These are phyloP conservation scores for Microcos paniculata DNA, from an alignment of 345 rosid species.

Conservation along the genomic window DNA sequence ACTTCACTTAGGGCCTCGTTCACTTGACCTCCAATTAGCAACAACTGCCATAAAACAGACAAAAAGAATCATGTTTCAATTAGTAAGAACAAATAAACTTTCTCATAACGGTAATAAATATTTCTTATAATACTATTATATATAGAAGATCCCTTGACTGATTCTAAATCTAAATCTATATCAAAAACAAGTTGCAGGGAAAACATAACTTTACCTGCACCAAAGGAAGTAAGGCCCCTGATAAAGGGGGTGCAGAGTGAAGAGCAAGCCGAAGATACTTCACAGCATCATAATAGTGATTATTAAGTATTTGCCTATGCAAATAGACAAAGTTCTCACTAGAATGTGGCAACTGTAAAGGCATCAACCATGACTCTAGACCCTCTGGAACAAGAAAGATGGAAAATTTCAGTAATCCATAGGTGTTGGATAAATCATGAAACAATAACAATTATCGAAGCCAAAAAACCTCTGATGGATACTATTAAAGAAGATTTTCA, in stretches of 20 bases:
- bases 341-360: conserved; percentile 49
- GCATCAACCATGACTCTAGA: conserved; percentile 77
- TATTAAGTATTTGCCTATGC: conserved; percentile 33
- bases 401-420: conserved; percentile 16
- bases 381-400: conserved; percentile 29
- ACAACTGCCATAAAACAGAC: conserved; percentile 43
- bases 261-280: conserved; percentile 54
- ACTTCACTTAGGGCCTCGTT: conserved; percentile 60
- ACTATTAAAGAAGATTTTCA: background rate
- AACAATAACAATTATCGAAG: conserved; percentile 9
- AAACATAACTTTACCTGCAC: conserved; percentile 51
- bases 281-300: conserved; percentile 59
- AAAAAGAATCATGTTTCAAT: background rate
- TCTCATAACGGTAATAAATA: background rate
- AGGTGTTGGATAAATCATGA: background rate
- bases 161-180: background rate
- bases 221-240: conserved; percentile 73
- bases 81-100: background rate
- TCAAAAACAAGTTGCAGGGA: background rate
- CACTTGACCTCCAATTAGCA: conserved; percentile 66
- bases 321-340: conserved; percentile 32
- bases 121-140: background rate
- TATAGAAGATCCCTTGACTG: background rate
- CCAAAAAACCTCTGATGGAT: background rate
- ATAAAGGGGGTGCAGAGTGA: conserved; percentile 33